phyloP scores from a whole-genome alignment of 192 early-diverging fungal genomes.

The Umbelopsis ramanniana region DNA sequence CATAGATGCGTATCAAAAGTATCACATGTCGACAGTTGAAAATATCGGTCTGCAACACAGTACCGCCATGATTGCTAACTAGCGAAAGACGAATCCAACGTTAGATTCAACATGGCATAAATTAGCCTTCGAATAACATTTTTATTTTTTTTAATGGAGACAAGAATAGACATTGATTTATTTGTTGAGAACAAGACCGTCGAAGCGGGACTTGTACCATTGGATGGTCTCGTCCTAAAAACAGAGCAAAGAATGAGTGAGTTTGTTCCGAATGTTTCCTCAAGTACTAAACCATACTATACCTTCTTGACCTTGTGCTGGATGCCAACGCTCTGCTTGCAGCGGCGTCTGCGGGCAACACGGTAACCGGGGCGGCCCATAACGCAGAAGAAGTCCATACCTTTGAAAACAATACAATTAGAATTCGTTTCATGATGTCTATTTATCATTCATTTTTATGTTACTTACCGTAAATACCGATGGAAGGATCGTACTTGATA shows the following conservation, averaged over 20 bases:
- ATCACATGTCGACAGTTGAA: no score
- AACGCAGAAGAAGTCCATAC: slow-evolving; percentile 99
- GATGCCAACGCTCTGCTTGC: slow-evolving; percentile 80
- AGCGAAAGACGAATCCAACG: background rate
- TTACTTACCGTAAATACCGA: slow-evolving; percentile 87
- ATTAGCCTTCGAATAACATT: background rate
- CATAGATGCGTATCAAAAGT: no score
- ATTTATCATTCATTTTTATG: slow-evolving; percentile 14
- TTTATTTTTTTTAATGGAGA: slow-evolving; percentile 26
- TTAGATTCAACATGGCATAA: background rate
- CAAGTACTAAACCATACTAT: background rate
- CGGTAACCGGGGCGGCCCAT: slow-evolving; percentile 98
- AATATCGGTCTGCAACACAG: no score
- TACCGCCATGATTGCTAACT: no score
- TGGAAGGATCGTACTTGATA: slow-evolving; percentile 99
- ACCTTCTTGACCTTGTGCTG: slow-evolving; percentile 89
- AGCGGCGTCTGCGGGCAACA: slow-evolving; percentile 91
- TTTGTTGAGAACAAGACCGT: slow-evolving; percentile 73
- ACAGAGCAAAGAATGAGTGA: background rate
- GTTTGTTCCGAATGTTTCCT: background rate
- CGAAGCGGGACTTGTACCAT: slow-evolving; percentile 96
- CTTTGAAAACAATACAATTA: slow-evolving; percentile 50
- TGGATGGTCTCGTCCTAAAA: slow-evolving; percentile 85
- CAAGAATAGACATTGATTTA: slow-evolving; percentile 53
- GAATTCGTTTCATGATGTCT: background rate